These are phyloP conservation scores for Eutypa lata DNA, from an alignment of 2,329 filamentous ascomycete genomes.

Conservation along the genomic window DNA sequence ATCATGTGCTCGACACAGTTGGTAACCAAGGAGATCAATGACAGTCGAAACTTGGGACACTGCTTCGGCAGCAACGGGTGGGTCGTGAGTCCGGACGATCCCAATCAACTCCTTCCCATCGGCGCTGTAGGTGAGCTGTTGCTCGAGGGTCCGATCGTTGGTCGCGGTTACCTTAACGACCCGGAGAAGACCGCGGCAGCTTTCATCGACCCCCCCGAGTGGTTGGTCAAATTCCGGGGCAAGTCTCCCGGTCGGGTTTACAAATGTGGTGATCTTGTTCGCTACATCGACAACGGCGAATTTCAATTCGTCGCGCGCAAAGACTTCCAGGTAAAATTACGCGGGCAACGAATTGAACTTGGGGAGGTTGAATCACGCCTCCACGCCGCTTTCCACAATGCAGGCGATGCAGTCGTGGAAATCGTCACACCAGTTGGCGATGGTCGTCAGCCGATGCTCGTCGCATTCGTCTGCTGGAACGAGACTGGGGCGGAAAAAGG, in stretches of 20 bases:
- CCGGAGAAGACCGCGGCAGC: background rate
- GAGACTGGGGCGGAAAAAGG: background rate
- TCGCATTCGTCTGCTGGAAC: background rate
- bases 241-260: conserved; percentile 27
- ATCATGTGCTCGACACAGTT: background rate
- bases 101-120: background rate
- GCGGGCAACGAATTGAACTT: conserved; percentile 47
- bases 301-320: conserved; percentile 42
- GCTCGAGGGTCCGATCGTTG: background rate
- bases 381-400: background rate
- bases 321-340: conserved; percentile 50
- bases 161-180: background rate
- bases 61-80: background rate
- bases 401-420: background rate
- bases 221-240: background rate
- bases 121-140: background rate
- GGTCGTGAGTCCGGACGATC: background rate
- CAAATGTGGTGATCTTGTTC: conserved; percentile 37
- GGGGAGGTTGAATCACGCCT: conserved; percentile 4
- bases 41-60: background rate
- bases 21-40: no score
- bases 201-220: background rate
- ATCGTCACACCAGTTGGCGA: background rate
- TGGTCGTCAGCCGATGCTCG: background rate
- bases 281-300: conserved; percentile 28